Evolutionary conservation across 2,329 filamentous ascomycete species (phyloP).

Genomic region (Gremmenia infestans): DNA sequence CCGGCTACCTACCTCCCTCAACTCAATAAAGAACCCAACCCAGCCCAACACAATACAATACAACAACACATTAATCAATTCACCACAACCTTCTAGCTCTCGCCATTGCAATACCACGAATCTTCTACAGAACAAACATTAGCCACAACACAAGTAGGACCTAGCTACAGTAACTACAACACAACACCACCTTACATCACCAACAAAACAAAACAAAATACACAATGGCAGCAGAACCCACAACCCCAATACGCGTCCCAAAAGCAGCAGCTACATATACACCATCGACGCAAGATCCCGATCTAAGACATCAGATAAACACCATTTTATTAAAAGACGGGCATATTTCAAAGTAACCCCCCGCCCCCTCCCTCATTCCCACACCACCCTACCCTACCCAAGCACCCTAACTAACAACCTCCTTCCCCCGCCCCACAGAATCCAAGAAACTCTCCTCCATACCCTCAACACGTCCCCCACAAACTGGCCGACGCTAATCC

Average conservation of each 20-base stretch:
- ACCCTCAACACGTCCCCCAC: constrained; percentile 52
- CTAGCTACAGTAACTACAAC: neutral
- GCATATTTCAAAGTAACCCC: constrained; percentile 50
- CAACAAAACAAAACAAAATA: neutral
- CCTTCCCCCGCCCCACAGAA: constrained; percentile 37
- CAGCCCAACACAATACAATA: neutral
- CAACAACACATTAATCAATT: neutral
- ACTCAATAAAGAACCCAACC: neutral
- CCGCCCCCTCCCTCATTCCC: neutral
- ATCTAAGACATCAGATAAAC: constrained; percentile 60
- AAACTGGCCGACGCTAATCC: constrained; percentile 59
- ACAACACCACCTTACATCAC: neutral
- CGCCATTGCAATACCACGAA: neutral
- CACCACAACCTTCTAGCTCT: neutral
- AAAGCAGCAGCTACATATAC: constrained; percentile 51
- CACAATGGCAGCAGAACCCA: constrained; percentile 25
- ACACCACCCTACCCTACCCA: constrained; percentile 1
- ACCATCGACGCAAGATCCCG: constrained; percentile 55
- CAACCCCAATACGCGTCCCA: constrained; percentile 56
- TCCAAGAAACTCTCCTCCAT: constrained; percentile 61
- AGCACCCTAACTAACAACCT: constrained; percentile 8
- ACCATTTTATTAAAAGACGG: constrained; percentile 52
- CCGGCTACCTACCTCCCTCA: neutral
- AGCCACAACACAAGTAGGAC: neutral
- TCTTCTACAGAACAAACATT: neutral